Evolutionary conservation across 202 grass and related monocot species (phyloP).

Genomic region (Carex sylvatica): DNA sequence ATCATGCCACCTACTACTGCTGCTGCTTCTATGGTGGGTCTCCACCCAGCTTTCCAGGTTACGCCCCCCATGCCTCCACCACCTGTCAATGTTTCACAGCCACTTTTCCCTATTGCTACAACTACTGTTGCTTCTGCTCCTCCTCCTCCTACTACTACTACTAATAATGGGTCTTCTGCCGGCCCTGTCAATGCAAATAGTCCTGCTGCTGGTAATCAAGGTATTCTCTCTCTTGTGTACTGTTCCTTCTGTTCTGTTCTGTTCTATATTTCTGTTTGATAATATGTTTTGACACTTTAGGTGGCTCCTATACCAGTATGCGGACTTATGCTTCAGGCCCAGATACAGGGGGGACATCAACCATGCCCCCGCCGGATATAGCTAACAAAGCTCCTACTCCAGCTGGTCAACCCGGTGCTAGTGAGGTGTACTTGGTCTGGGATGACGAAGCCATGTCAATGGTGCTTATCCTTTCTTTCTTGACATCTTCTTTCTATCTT

Average conservation of each 20-base stretch:
- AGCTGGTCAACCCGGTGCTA: constrained; percentile 43
- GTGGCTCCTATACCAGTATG: constrained; percentile 30
- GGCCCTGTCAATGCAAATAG: constrained; percentile 23
- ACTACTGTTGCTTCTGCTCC: constrained; percentile 37
- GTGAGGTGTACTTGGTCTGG: constrained; percentile 94
- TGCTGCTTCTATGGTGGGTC: constrained; percentile 37
- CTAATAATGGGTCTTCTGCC: constrained; percentile 49
- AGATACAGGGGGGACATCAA: constrained; percentile 45
- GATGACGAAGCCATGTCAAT: constrained; percentile 99
- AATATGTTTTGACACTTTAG: constrained; percentile 16
- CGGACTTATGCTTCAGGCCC: constrained; percentile 46
- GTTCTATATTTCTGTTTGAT: neutral
- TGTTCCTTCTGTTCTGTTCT: neutral
- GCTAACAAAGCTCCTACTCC: constrained; percentile 53
- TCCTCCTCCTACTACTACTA: neutral
- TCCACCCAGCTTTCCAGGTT: constrained; percentile 60
- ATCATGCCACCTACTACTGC: constrained; percentile 54
- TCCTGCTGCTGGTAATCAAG: constrained; percentile 50
- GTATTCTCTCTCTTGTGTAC: constrained; percentile 30
- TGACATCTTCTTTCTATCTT: constrained; percentile 13
- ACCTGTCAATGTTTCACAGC: constrained; percentile 51
- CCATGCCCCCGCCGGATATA: constrained; percentile 43
- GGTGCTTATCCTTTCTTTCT: constrained; percentile 37
- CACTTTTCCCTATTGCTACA: constrained; percentile 86
- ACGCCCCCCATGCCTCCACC: constrained; percentile 58